Evolutionary conservation across 1,284 basidiomycete genomes (phyloP), one percentile per base, ranked within the genome.

Genomic region (Paramarasmius palmivorus): DNA sequence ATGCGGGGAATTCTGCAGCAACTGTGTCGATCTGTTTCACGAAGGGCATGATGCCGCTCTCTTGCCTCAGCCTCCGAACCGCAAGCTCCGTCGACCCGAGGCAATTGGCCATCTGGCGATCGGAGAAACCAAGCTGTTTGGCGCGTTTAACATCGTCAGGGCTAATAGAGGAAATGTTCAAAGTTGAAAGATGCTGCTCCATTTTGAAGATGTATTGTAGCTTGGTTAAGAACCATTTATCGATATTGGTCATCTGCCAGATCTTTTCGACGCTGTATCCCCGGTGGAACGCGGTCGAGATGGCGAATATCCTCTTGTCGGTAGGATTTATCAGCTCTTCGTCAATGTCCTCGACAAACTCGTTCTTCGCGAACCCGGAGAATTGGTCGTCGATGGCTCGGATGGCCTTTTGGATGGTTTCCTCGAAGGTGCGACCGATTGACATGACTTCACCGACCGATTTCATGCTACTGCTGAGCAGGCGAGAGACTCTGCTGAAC

Each of bases 21-120:
- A 98, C 95, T 1, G 96, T 98, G 68, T 99, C 96, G 67, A 98
- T 99, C 72, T 98, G 96, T 79, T 98, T 99, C 72, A 98, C 92
- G 68, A 95, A 97, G 1, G 95, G 95, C 48, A 81, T 80, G 65
- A 98, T 90, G 46, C 82, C 84, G 54, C 77, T 75, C 72, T 98
- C 95, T 68, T 93, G 87, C 56, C 96, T 90, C 50, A 95, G 77
- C 48, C 84, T 83, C 52, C 94, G 91, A 25, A 97, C 86, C 41
- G 93, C 93, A 26, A 96, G 83, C 70, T 95, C 94, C 17, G 90
- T 95, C 7, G 93, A 93, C 23, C 86, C 84, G 65, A 95, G 76
- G 68, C 86, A 89, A 49, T 67, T 75, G 29, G 95, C 93, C 49
- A 98, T 77, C 68, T 97, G 91, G 53, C 91, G 83, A 70, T 99